These are phyloP conservation scores for Acer negundo DNA, from an alignment of 345 rosid species.

Conservation along the genomic window DNA sequence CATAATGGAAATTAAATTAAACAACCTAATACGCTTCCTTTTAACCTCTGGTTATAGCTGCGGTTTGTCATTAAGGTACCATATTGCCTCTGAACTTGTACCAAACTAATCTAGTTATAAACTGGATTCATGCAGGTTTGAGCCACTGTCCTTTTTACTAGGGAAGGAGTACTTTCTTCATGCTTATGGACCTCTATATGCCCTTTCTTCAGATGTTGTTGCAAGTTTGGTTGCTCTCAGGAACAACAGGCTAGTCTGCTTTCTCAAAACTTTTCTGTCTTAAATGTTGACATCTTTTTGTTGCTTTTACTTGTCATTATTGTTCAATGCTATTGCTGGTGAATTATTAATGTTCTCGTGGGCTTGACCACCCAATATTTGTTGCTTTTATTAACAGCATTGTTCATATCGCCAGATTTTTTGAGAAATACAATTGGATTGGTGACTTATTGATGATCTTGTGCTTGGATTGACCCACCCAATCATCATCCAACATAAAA, in stretches of 20 bases:
- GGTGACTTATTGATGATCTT: no score
- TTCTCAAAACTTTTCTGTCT: not conserved
- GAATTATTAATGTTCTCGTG: not conserved
- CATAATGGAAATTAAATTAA: not conserved
- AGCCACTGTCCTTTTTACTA: slow-evolving; percentile 70
- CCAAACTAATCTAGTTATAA: not conserved
- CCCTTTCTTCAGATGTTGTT: slow-evolving; percentile 90
- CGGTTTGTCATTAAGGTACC: not conserved
- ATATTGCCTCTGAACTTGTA: not conserved
- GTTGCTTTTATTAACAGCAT: not conserved
- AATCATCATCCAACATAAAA: no score
- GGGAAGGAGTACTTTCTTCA: slow-evolving; percentile 91
- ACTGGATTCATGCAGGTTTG: slow-evolving; percentile 65
- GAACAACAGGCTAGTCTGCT: slow-evolving; percentile 64
- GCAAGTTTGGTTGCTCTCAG: slow-evolving; percentile 76
- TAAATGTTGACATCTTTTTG: not conserved
- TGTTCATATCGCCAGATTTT: not conserved
- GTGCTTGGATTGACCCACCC: no score
- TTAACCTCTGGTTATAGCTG: not conserved
- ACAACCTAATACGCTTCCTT: not conserved
- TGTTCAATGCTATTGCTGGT: not conserved
- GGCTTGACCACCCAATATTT: not conserved
- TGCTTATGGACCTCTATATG: slow-evolving; percentile 94
- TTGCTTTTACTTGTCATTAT: not conserved
- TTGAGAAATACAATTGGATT: no score